Percentiles rank a stretch among this genome's conserved stretches.
These are phyloP conservation scores for Phytophthora lateralis DNA, from an alignment of 352 stramenopile species.

Conservation along the genomic window DNA sequence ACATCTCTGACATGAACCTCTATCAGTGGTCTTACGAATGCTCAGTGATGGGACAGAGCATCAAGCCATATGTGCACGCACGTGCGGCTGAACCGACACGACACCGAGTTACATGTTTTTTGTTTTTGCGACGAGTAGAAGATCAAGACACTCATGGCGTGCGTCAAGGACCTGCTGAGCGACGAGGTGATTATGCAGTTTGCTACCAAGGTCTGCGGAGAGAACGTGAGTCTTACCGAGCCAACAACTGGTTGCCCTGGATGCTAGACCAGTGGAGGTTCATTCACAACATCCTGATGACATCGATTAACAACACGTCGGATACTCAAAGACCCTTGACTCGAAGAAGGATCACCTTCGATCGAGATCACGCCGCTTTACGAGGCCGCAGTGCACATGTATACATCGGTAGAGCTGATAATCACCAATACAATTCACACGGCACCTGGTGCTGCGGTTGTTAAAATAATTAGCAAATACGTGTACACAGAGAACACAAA, in stretches of 20 bases:
- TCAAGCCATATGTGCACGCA: too few relatives aligned
- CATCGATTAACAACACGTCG: constrained; percentile 69
- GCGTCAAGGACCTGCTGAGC: constrained; percentile 53
- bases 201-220: constrained; percentile 52
- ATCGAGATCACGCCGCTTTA: constrained; percentile 36
- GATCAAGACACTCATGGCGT: constrained; percentile 62
- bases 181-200: constrained; percentile 66
- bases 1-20: too few relatives aligned
- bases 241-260: constrained; percentile 51
- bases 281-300: constrained; percentile 41
- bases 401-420: too few relatives aligned
- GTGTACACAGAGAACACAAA: too few relatives aligned
- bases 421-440: too few relatives aligned
- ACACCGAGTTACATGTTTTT: too few relatives aligned
- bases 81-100: too few relatives aligned
- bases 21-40: too few relatives aligned
- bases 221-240: constrained; percentile 40
- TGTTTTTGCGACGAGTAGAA: constrained; percentile 54
- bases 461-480: too few relatives aligned
- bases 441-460: too few relatives aligned
- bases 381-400: constrained; percentile 73
- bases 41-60: too few relatives aligned
- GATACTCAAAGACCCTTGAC: constrained; percentile 55
- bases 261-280: constrained; percentile 52
- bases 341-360: constrained; percentile 39